Evolutionary conservation across 108 stramenopile species (phyloP), one percentile per base, ranked within the genome.

Genomic region (Pseudonitzschia multistriata): DNA sequence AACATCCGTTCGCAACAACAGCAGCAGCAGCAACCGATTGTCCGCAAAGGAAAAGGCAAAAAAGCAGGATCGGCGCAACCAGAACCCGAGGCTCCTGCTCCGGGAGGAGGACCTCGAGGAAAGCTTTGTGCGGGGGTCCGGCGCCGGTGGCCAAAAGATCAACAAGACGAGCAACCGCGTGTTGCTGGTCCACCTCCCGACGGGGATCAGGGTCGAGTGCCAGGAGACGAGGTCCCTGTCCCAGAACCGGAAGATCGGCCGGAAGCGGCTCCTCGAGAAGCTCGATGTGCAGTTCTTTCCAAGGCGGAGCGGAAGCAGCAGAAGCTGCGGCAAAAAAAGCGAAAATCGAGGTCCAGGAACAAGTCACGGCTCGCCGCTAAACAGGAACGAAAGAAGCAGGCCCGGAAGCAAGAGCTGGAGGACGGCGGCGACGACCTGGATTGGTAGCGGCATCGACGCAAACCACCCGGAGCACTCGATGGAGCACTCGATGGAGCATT

Each of bases 121-220:
- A 55, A 86, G 82, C n/a, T 94, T 92, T 78, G 87, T 94, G 1
- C 77, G 86, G 49, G 95, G 95, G 25, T 80, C 81, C 2, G 95
- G 95, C 30, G 72, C 77, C 19, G 91, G 91, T 33, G 91, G 94
- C 3, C 91, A 95, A 79, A 95, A 95, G 78, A 80, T 93, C 47
- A 96, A 96, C 82, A 96, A 96, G 67, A 96, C 95, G 11, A 79
- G 80, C 35, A 93, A 88, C 63, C 68, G 80, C 49, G 95, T 96
- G 15, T 67, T 89, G 19, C 67, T 96, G 48, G 69, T 92, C 5
- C 95, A 96, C 48, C 30, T 59, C 1, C 92, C 95, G 0, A 96
- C 95, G 5, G 68, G 77, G 27, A 56, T 92, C 1, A 72, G 85
- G 0, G 88, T 96, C 5, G 89, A 93, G 36, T 93, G 92, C 59